Evolutionary conservation across 2,329 filamentous ascomycete species (phyloP), one percentile per base, ranked within the genome.

Genomic region (Didymella exigua): DNA sequence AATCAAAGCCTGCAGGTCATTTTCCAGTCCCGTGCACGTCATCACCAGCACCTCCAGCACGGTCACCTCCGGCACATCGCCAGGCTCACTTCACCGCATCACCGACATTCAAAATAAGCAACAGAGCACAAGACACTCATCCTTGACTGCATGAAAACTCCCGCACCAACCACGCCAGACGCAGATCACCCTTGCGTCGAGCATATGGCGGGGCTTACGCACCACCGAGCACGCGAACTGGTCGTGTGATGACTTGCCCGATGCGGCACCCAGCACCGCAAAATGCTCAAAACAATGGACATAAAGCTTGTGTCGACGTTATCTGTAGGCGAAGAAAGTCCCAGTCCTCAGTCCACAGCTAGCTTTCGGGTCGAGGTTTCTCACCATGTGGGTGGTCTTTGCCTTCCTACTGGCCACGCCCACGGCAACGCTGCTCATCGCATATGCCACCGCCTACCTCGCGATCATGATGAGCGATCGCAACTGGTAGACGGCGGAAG

Each of bases 111-210:
- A 23, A 37, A 50, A 2, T 21, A 29, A 43, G 52, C 11, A 55
- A 55, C 4, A 9, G 42, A 50, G 46, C 52, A 55, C 52, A 55
- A 46, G 52, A 55, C 52, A 41, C n/a, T 23, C 13, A 16, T n/a
- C 18, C 23, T 11, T 29, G 7, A 8, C n/a, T 1, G 2, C 33
- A 10, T 1, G 24, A 16, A 14, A 18, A 11, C 10, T 3, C 27
- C 26, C 19, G 46, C 27, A 10, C 19, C 34, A 14, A 21, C n/a
- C 16, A 19, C n/a, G 18, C 26, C 19, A 26, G 2, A 21, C 21
- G 11, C 10, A 31, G 23, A 37, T 46, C 41, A 47, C 41, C 30
- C 23, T 47, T 47, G 42, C 52, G 7, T 30, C n/a, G 16, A n/a
- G n/a, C 46, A 43, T 42, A 42, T 41, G 46, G 34, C 16, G 34